A percentile compares a stretch with the other conserved stretches of the same genome.
phyloP scores from a whole-genome alignment of 2,329 filamentous ascomycete genomes.

The Passalora sequoiae region DNA sequence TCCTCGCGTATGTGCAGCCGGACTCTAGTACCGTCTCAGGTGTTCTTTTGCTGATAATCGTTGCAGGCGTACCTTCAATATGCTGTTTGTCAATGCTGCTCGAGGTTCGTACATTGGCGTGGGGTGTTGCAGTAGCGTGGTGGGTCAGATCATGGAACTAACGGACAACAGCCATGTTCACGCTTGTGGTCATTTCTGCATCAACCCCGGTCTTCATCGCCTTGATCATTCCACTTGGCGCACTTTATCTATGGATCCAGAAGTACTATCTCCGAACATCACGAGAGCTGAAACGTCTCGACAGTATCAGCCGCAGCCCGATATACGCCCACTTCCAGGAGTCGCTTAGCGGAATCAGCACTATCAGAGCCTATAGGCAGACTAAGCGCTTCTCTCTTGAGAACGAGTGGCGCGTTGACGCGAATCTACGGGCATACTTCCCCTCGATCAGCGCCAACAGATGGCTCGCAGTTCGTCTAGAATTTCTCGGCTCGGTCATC shows the following conservation, averaged over 20 bases:
- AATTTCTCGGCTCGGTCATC: slow-evolving; percentile 91
- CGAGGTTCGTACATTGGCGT: slow-evolving; percentile 39
- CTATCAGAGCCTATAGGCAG: slow-evolving; percentile 91
- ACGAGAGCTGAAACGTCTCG: slow-evolving; percentile 89
- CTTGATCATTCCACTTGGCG: slow-evolving; percentile 73
- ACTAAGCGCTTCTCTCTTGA: slow-evolving; percentile 81
- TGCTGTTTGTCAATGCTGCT: slow-evolving; percentile 56
- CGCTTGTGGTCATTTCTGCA: slow-evolving; percentile 75
- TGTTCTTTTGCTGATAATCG: slow-evolving; percentile 26
- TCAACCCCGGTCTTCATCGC: slow-evolving; percentile 75
- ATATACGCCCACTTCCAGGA: slow-evolving; percentile 99
- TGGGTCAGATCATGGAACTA: slow-evolving; percentile 8
- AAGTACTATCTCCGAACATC: slow-evolving; percentile 95
- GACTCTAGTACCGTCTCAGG: slow-evolving; percentile 6
- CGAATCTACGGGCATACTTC: slow-evolving; percentile 90
- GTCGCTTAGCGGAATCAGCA: slow-evolving; percentile 86
- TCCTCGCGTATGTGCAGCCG: slow-evolving; percentile 60
- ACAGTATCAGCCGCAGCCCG: slow-evolving; percentile 90
- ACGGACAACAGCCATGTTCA: slow-evolving; percentile 58
- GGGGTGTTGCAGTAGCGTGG: slow-evolving; percentile 9
- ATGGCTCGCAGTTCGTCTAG: slow-evolving; percentile 90
- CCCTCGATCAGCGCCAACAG: slow-evolving; percentile 85
- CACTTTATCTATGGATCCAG: slow-evolving; percentile 87
- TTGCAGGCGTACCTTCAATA: slow-evolving; percentile 79
- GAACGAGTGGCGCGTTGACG: slow-evolving; percentile 96